A percentile compares a stretch with the other conserved stretches of the same genome.
These are phyloP conservation scores for Sicyos baderoa DNA, from an alignment of 306 rosid genomes.

Conservation along the genomic window DNA sequence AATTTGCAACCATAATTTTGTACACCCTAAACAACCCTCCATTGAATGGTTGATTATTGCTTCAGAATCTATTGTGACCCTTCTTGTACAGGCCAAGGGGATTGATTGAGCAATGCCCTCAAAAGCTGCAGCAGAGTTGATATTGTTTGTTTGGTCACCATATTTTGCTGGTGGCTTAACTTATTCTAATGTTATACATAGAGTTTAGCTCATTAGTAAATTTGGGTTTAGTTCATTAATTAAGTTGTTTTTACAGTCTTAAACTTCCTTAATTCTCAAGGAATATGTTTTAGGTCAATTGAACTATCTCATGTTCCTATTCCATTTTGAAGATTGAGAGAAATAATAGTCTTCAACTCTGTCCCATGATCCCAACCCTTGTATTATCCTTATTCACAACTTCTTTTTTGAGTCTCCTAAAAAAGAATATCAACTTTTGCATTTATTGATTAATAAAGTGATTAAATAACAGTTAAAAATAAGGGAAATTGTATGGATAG, in stretches of 20 bases:
- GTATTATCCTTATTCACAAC: no score
- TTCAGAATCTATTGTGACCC: background rate
- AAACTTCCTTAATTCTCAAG: background rate
- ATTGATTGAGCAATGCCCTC: background rate
- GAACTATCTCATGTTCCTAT: no score
- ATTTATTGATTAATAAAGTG: no score
- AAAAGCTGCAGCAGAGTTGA: background rate
- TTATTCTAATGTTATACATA: background rate
- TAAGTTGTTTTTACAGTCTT: background rate
- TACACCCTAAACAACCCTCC: background rate
- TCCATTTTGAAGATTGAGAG: no score
- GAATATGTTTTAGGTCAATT: no score
- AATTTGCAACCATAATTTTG: constrained; percentile 2
- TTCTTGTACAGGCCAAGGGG: constrained; percentile 7
- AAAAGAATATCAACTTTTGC: no score
- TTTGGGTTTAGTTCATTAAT: no score
- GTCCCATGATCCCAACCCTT: no score
- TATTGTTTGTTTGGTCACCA: background rate
- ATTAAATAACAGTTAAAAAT: no score
- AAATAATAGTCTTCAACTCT: no score
- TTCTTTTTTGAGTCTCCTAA: no score
- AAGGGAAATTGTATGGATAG: no score
- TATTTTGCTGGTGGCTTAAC: constrained; percentile 5
- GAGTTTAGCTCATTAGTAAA: background rate
- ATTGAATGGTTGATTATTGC: background rate